Base-by-base conservation (phyloP, 108 stramenopile species). In the Epithemia pelagica region DNA sequence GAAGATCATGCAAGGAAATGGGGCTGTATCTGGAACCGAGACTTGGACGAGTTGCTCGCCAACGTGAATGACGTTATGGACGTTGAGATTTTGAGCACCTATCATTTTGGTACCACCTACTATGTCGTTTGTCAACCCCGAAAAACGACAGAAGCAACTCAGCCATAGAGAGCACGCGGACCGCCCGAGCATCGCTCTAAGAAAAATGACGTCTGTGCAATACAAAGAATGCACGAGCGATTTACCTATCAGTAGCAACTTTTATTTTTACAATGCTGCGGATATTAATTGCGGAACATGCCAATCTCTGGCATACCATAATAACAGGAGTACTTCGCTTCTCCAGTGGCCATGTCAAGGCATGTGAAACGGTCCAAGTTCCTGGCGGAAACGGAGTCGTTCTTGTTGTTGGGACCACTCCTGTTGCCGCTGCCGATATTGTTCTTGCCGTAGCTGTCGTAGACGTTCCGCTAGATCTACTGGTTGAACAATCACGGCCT, bases 31-130 rank as follows among this genome's bases (percentile, higher is more conserved):
- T 95, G 90, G 88, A 95, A 95, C 71, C 64, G 93, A 59, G 92
- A 95, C 64, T 82, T 93, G 46, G 89, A 87, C 63, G 63, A 67
- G 0, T 78, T 96, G 46, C 23, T 68, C 2, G 54, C 52, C 23
- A 22, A 5, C 20, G 62, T 25, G 24, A 52, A 54, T 3, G 67
- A 88, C 2, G 85, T 81, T 24, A 72, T 96, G 55, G 61, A 69
- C n/a, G 29, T 92, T 28, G 86, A 80, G 20, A 71, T 67, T 18
- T 33, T 79, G 32, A 52, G 71, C 30, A 83, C 78, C 3, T 92
- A 80, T 74, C 96, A 96, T 66, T 94, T 96, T 70, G 96, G 96
- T 29, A 95, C 96, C 28, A 96, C 96, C 23, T 93, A 93, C 52
- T 89, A 88, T 54, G 60, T 89, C 32, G 86, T 92, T 32, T 86